These are phyloP conservation scores for Colletotrichum sp. DNA, from an alignment of 2,329 filamentous ascomycete genomes.

Conservation along the genomic window DNA sequence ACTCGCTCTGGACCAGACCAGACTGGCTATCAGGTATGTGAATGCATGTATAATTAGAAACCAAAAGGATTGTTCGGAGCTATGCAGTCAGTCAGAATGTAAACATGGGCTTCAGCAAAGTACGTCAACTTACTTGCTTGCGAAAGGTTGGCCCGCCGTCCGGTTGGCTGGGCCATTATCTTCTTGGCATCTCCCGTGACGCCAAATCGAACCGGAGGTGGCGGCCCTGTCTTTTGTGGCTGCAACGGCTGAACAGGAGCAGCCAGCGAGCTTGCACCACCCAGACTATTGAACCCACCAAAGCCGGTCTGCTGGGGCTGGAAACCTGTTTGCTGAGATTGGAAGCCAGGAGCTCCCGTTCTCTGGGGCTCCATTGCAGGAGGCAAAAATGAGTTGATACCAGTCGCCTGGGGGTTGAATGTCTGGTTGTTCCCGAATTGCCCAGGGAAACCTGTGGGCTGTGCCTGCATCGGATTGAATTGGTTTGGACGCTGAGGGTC, in stretches of 20 bases:
- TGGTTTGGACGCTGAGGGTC: slow-evolving; percentile 43
- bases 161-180: slow-evolving; percentile 84
- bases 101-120: background rate
- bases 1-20: background rate
- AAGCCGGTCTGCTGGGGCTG: slow-evolving; percentile 56
- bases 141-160: slow-evolving; percentile 85
- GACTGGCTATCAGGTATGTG: background rate
- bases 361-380: slow-evolving; percentile 65
- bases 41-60: slow-evolving; percentile 38
- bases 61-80: slow-evolving; percentile 61
- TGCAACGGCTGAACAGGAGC: slow-evolving; percentile 49
- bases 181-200: slow-evolving; percentile 76
- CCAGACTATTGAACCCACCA: slow-evolving; percentile 48
- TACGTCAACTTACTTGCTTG: slow-evolving; percentile 85
- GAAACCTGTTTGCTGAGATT: slow-evolving; percentile 45
- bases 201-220: slow-evolving; percentile 89
- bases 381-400: slow-evolving; percentile 64
- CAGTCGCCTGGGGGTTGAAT: slow-evolving; percentile 46
- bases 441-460: slow-evolving; percentile 67
- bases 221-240: slow-evolving; percentile 64
- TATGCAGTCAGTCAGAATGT: slow-evolving; percentile 28
- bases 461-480: slow-evolving; percentile 59
- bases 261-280: slow-evolving; percentile 23
- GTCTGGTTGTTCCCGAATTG: slow-evolving; percentile 53
- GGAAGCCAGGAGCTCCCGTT: slow-evolving; percentile 36